phyloP scores from a whole-genome alignment of 208 protist genomes.

The Crithidia bombi region DNA sequence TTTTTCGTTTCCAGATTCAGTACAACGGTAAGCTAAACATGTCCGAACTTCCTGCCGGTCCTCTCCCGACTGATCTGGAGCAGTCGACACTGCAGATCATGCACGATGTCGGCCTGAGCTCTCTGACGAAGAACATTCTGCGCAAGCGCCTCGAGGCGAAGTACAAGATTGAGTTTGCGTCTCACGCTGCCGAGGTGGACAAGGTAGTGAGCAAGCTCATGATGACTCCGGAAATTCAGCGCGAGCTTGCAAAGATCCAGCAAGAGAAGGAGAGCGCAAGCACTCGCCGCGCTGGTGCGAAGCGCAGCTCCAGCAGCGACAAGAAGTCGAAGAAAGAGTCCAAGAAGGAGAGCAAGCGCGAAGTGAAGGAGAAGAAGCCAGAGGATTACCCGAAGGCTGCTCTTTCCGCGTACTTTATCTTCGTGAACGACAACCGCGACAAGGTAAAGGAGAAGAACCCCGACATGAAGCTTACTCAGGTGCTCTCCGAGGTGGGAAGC shows the following conservation, averaged over 20 bases:
- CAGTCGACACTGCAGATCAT: constrained; percentile 67
- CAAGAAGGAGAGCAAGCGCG: constrained; percentile 53
- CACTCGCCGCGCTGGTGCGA: constrained; percentile 52
- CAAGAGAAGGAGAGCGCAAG: constrained; percentile 47
- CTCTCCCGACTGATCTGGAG: constrained; percentile 70
- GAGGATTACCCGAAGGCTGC: constrained; percentile 87
- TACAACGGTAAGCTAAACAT: constrained; percentile 15
- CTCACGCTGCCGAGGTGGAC: constrained; percentile 48
- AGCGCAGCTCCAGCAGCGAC: constrained; percentile 34
- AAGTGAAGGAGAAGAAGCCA: constrained; percentile 75
- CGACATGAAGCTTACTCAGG: constrained; percentile 69
- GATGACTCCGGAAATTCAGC: constrained; percentile 62
- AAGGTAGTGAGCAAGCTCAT: constrained; percentile 51
- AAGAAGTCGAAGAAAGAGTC: constrained; percentile 31
- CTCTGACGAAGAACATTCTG: constrained; percentile 63
- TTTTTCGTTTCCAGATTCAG: constrained; percentile 1
- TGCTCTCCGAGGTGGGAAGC: constrained; percentile 66
- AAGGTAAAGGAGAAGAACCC: constrained; percentile 73
- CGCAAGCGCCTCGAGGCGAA: constrained; percentile 64
- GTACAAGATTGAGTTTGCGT: constrained; percentile 76
- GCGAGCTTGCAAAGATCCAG: constrained; percentile 67
- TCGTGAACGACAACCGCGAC: constrained; percentile 73
- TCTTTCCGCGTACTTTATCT: constrained; percentile 78
- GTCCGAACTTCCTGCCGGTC: constrained; percentile 45
- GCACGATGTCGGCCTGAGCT: constrained; percentile 67